Percentiles rank a stretch among this genome's conserved stretches.
phyloP scores from a whole-genome alignment of 2,329 filamentous ascomycete genomes.

The Pseudocercospora macadamiae region DNA sequence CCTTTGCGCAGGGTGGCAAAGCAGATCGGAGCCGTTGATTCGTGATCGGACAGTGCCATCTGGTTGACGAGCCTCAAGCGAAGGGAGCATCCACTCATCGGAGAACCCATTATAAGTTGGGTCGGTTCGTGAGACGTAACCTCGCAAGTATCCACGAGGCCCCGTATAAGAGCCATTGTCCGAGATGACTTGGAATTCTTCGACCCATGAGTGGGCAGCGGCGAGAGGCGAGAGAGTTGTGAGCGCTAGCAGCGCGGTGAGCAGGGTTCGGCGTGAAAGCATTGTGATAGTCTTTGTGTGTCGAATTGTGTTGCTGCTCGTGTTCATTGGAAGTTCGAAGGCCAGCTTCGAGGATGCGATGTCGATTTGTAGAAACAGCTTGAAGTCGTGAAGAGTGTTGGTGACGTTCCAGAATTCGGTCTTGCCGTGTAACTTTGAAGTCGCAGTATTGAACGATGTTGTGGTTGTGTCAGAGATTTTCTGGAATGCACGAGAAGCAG shows the following conservation, averaged over 20 bases:
- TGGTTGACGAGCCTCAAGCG: constrained; percentile 38
- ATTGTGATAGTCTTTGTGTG: constrained; percentile 13
- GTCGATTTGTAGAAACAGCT: constrained; percentile 14
- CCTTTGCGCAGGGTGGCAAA: constrained; percentile 69
- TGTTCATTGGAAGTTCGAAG: constrained; percentile 18
- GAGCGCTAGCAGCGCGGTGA: constrained; percentile 22
- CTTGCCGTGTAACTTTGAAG: constrained; percentile 18
- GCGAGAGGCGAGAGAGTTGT: constrained; percentile 32
- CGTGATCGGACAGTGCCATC: constrained; percentile 45
- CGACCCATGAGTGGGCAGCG: constrained; percentile 78
- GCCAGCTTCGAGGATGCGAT: constrained; percentile 20
- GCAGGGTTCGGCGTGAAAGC: constrained; percentile 10
- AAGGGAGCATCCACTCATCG: constrained; percentile 68
- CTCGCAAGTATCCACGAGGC: constrained; percentile 72
- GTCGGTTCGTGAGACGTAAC: constrained; percentile 62
- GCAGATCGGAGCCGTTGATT: constrained; percentile 56
- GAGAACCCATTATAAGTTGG: constrained; percentile 60
- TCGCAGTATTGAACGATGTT: constrained; percentile 12
- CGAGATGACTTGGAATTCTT: constrained; percentile 72
- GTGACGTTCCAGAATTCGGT: constrained; percentile 22
- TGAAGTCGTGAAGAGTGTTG: constrained; percentile 23
- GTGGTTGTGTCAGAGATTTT: constrained; percentile 5
- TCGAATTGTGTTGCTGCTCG: constrained; percentile 13
- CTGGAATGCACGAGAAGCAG: constrained; percentile 17
- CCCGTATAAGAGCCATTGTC: constrained; percentile 74